A percentile compares a stretch with the other conserved stretches of the same genome.
These are phyloP conservation scores for Fusarium sulawesiense DNA, from an alignment of 2,329 filamentous ascomycete species.

Conservation along the genomic window DNA sequence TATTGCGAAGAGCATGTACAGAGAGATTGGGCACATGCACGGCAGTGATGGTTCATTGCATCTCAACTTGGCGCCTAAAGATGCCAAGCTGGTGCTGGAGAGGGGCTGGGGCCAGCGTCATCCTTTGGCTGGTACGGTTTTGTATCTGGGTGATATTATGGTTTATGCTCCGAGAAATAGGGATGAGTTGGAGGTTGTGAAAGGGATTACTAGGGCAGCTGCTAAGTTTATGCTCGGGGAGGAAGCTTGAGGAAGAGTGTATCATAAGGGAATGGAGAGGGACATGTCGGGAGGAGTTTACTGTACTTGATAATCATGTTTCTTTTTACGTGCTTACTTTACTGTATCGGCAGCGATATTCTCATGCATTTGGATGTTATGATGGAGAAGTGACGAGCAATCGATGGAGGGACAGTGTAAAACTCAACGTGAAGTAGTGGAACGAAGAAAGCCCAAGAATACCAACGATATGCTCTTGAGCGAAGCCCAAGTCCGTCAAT, in stretches of 20 bases:
- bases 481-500: fast-evolving
- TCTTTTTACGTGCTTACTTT: too few relatives aligned
- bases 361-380: neutral
- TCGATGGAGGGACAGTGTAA: fast-evolving
- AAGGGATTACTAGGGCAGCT: constrained; percentile 19
- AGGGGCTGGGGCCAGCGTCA: constrained; percentile 34
- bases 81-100: constrained; percentile 29
- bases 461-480: fast-evolving
- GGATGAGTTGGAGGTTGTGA: constrained; percentile 19
- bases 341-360: neutral
- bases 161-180: constrained; percentile 33
- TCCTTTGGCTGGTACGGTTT: constrained; percentile 20
- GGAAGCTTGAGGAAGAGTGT: neutral
- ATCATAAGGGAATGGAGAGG: neutral
- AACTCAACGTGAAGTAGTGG: neutral
- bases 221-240: constrained; percentile 25
- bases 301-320: neutral
- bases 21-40: constrained; percentile 34
- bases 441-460: neutral
- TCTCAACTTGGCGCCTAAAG: constrained; percentile 25
- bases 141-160: constrained; percentile 33
- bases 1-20: constrained; percentile 1
- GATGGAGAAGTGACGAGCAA: neutral
- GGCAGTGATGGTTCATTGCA: constrained; percentile 32
- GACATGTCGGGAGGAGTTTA: neutral